Conservation (phyloP, 352 stramenopile species). For the Pelagophyceae sp. region DNA sequence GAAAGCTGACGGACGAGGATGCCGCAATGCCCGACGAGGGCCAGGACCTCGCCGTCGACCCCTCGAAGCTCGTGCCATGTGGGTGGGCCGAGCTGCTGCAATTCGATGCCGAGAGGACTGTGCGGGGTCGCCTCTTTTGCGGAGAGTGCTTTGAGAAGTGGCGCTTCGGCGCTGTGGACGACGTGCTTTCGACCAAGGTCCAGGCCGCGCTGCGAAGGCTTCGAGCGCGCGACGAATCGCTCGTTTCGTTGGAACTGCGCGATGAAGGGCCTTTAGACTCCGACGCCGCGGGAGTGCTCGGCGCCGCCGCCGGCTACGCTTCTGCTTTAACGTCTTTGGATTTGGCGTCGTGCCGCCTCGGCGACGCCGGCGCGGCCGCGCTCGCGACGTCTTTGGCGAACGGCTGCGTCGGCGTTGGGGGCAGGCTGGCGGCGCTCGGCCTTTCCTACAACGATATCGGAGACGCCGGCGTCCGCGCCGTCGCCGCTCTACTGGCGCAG, state of each 20-base stretch:
- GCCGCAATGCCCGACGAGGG: not conserved
- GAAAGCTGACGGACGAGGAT: not conserved
- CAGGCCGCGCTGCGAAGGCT: not conserved
- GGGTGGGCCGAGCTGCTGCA: not conserved
- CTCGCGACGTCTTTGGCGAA: not conserved
- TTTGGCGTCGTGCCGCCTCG: not conserved
- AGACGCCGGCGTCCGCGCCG: not conserved
- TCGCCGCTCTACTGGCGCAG: not conserved
- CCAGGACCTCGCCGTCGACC: no score
- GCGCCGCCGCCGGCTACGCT: conserved; percentile 5
- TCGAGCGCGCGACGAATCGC: not conserved
- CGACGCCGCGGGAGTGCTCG: not conserved
- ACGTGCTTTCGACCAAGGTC: not conserved
- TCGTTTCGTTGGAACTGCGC: not conserved
- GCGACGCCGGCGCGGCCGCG: not conserved
- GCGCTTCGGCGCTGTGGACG: conserved; percentile 11
- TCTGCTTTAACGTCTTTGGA: not conserved
- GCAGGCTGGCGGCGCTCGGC: not conserved
- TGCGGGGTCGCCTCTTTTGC: not conserved
- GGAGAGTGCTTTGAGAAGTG: conserved; percentile 9
- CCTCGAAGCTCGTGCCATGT: not conserved
- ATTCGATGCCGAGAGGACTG: not conserved
- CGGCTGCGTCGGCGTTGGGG: conserved; percentile 5
- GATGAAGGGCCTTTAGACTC: not conserved
- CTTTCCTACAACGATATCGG: not conserved